Base-by-base conservation (phyloP, 2,329 filamentous ascomycete genomes). In the Pleomassaria siparia region DNA sequence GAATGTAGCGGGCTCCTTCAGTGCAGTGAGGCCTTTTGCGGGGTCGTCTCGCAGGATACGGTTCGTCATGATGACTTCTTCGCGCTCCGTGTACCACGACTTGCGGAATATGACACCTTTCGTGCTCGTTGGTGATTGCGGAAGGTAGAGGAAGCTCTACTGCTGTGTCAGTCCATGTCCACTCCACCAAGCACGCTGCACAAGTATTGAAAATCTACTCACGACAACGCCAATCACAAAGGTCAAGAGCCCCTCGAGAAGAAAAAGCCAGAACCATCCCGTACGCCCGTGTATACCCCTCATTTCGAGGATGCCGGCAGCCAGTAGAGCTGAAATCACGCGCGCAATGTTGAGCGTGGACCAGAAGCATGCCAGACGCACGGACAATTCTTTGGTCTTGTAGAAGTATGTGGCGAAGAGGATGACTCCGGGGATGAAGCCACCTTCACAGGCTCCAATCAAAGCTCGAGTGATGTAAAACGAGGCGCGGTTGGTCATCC, bases 401-500 rank as follows among this genome's bases (percentile, higher is more conserved):
- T 88, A 90, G 70, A 85, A 90, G 67, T 89, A 89, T 0, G 81
- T 85, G 4, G 89, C 74, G 69, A 85, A 89, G 0, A 87, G 71
- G 13, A 87, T 78, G 16, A 80, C 79, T 47, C 82, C 81, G 0
- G 81, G 80, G 40, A 84, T 83, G 52, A 84, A 84, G 1, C 70
- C 71, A 11, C 66, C 72, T 53, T 71, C 71, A 20, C 74, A 62
- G 21, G 73, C 50, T 1, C 71, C 72, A 3, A 75, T 58, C 1
- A 76, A 55, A 18, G 63, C 63, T 21, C 74, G 59, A 8, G 55
- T 60, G 8, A 67, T 64, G 36, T 63, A 69, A 48, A 74, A 75
- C 2, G 64, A 64, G 0, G 58, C 57, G 32, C 69, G 71, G 2
- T 72, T 77, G 5, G 33, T 46, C 2, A 92, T 76, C 4, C 89